A percentile compares a stretch with the other conserved stretches of the same genome.
Evolutionary conservation across 306 rosid genomes (phyloP).

Genomic region (Crataegus laevigata): DNA sequence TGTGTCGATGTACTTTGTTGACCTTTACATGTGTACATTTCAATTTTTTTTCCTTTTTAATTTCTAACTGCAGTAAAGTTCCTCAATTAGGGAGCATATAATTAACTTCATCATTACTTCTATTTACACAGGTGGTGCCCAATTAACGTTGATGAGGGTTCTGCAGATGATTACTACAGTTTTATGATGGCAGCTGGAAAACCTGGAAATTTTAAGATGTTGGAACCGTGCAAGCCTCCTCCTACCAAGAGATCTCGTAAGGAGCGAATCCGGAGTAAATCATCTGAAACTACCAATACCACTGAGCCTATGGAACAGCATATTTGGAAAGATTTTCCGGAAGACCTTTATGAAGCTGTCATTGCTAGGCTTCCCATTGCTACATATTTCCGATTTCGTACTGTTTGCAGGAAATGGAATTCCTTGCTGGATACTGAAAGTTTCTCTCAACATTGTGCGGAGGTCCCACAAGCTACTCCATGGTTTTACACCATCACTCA

Average conservation of each 20-base stretch:
- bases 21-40: background rate
- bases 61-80: background rate
- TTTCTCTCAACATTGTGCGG: conserved; percentile 59
- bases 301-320: conserved; percentile 63
- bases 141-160: conserved; percentile 47
- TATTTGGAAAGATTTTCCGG: conserved; percentile 83
- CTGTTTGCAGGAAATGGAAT: conserved; percentile 80
- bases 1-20: background rate
- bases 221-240: conserved; percentile 58
- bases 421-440: conserved; percentile 64
- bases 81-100: conserved; percentile 5
- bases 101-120: conserved; percentile 10
- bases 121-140: conserved; percentile 52
- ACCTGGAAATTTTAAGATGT: conserved; percentile 39
- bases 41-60: background rate
- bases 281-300: conserved; percentile 29
- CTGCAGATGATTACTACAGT: conserved; percentile 57
- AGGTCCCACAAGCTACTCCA: conserved; percentile 52
- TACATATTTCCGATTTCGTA: conserved; percentile 67
- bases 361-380: conserved; percentile 81
- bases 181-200: conserved; percentile 65
- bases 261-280: conserved; percentile 48
- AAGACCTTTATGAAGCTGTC: conserved; percentile 76
- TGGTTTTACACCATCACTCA: conserved; percentile 81
- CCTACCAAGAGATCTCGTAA: conserved; percentile 52